Percentiles rank a stretch among this genome's conserved stretches.
These are phyloP conservation scores for Komagataella phaffii DNA, from an alignment of 805 yeast genomes.

Conservation along the genomic window DNA sequence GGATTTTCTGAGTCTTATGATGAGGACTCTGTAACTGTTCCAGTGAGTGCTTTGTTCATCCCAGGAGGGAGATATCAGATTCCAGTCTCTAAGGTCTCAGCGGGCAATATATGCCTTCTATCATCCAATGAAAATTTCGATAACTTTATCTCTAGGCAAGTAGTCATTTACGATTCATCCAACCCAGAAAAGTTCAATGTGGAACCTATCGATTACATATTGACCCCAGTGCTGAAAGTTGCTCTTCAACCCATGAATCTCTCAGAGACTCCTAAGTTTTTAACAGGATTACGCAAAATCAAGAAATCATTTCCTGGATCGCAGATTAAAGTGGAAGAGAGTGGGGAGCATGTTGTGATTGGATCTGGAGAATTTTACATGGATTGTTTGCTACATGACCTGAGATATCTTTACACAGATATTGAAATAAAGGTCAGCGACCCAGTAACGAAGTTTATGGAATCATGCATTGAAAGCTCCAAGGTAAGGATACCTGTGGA, in stretches of 20 bases:
- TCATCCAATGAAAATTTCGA: conserved; percentile 40
- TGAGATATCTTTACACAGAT: conserved; percentile 48
- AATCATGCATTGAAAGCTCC: conserved; percentile 57
- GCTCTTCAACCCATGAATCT: conserved; percentile 78
- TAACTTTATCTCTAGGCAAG: conserved; percentile 40
- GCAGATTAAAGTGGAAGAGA: conserved; percentile 65
- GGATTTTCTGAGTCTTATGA: conserved; percentile 30
- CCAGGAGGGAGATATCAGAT: conserved; percentile 63
- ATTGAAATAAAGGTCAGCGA: conserved; percentile 73
- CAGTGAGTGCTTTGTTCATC: conserved; percentile 29
- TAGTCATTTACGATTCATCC: conserved; percentile 30
- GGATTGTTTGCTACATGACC: conserved; percentile 72
- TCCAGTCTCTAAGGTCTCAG: conserved; percentile 34
- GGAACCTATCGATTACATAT: conserved; percentile 26
- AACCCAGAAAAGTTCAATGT: conserved; percentile 6
- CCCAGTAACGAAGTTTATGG: conserved; percentile 71
- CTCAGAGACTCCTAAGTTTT: conserved; percentile 59
- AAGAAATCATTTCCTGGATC: conserved; percentile 54
- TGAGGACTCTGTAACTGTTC: conserved; percentile 35
- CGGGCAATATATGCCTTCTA: conserved; percentile 60
- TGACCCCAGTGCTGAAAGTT: conserved; percentile 57
- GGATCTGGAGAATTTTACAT: conserved; percentile 84
- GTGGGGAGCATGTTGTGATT: conserved; percentile 71
- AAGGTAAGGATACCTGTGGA: conserved; percentile 51
- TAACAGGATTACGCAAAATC: conserved; percentile 54